Evolutionary conservation across 2,329 filamentous ascomycete species (phyloP), one percentile per base, ranked within the genome.

Genomic region (Fusarium sp.): DNA sequence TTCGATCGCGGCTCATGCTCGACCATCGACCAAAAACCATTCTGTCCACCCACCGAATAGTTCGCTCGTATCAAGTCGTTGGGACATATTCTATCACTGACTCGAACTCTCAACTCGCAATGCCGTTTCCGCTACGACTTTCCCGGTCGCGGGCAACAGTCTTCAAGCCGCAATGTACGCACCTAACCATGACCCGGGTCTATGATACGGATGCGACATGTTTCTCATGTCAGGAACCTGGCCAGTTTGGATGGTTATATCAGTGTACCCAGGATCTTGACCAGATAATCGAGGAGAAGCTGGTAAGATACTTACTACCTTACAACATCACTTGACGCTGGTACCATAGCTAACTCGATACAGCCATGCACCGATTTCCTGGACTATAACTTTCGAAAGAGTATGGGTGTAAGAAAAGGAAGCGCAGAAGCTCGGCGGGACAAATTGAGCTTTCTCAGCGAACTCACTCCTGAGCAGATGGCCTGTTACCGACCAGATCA

Each of bases 181-280:
- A 94, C 75, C 80, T 89, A 47, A 89, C 85, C 58, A 90, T 94
- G 85, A 87, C 88, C 12, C 88, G 91, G 29, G 78, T 93, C 46
- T 92, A 90, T 72, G 86, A 85, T 34, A 61, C 79, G 22, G 76
- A 83, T 29, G 77, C 83, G 48, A 75, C 77, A 20, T 96, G 93
- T 79, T 79, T 84, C 10, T 75, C 83, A 25, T 96, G 93, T 73
- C 81, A 81, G 41, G 80, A 81, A 42, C 78, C 79, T 2, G 87
- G 90, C 1, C 79, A 83, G 18, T 83, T 90, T 56, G 91, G 92
- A 27, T 96, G 91, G 87, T 80, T 96, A 24, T 96, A 93, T 78
- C 83, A 86, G 63, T 96, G 93, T 78, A 87, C 85, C 14, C 88
- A 92, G 76, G 92, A 94, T 72, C 81, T 81, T 13, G 83, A 87